phyloP scores from a whole-genome alignment of 257 asterid species.

The Solanum megistacrolobum region DNA sequence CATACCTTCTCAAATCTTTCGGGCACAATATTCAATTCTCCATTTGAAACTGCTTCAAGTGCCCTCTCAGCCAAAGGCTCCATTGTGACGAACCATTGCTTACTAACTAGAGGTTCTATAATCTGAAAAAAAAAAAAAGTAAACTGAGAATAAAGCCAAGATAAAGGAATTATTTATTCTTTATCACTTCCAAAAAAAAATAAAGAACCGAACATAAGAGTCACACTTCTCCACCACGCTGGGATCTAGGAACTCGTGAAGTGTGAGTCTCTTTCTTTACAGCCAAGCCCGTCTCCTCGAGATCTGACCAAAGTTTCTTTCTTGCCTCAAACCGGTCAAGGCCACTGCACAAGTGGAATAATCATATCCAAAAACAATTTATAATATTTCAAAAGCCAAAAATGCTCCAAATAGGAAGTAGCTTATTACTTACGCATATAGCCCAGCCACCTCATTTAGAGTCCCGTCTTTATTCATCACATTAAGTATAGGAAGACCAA shows the following conservation, averaged over 20 bases:
- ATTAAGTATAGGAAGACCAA: slow-evolving; percentile 96
- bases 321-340: slow-evolving; percentile 99
- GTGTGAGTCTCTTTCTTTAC: slow-evolving; percentile 84
- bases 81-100: slow-evolving; percentile 98
- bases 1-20: slow-evolving; percentile 93
- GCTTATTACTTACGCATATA: slow-evolving; percentile 50
- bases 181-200: slow-evolving; percentile 3
- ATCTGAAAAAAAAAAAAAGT: slow-evolving; percentile 37
- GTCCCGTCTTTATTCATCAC: slow-evolving; percentile 99
- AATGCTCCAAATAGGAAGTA: not conserved
- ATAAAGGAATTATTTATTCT: slow-evolving; percentile 6
- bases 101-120: slow-evolving; percentile 93
- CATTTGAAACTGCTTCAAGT: slow-evolving; percentile 74
- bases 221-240: slow-evolving; percentile 98
- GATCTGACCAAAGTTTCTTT: slow-evolving; percentile 88
- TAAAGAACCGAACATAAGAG: not conserved
- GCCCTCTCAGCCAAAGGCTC: slow-evolving; percentile 96
- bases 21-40: slow-evolving; percentile 81
- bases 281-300: slow-evolving; percentile 86
- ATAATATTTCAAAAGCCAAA: slow-evolving; percentile 7
- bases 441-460: slow-evolving; percentile 84
- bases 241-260: slow-evolving; percentile 92
- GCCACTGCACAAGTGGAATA: slow-evolving; percentile 44
- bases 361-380: slow-evolving; percentile 8
- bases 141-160: slow-evolving; percentile 11